Evolutionary conservation across 139 green algal genomes (phyloP).

Genomic region (Tetratostichococcus sp.): DNA sequence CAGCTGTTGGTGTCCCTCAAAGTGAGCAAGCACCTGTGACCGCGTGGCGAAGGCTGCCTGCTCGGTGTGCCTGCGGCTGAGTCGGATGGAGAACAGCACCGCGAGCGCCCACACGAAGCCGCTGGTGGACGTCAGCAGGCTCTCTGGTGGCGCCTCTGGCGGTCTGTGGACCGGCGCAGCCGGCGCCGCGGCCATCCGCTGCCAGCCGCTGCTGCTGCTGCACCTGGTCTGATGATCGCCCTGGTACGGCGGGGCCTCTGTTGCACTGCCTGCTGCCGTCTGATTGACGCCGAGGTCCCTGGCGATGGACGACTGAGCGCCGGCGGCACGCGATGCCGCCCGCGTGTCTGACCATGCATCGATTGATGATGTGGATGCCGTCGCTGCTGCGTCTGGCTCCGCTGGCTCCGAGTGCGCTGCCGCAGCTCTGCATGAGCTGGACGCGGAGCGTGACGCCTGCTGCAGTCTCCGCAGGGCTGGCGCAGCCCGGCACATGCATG

Average conservation of each 20-base stretch:
- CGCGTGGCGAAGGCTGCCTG: not conserved
- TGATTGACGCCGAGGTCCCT: not conserved
- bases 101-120: not conserved
- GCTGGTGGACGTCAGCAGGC: slow-evolving; percentile 1
- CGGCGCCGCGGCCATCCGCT: not conserved
- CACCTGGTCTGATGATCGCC: not conserved
- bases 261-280: not conserved
- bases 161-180: not conserved
- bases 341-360: not conserved
- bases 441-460: too few relatives aligned
- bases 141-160: not conserved
- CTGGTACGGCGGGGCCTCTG: too few relatives aligned
- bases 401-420: too few relatives aligned
- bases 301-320: not conserved
- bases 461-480: too few relatives aligned
- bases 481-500: too few relatives aligned
- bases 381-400: too few relatives aligned
- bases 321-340: not conserved
- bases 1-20: too few relatives aligned
- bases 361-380: too few relatives aligned
- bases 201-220: too few relatives aligned
- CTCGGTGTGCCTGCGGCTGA: not conserved
- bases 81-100: not conserved
- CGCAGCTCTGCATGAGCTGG: too few relatives aligned
- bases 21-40: not conserved